Base-by-base conservation (phyloP, 192 early-diverging fungal genomes). In the Podochytrium sp. region DNA sequence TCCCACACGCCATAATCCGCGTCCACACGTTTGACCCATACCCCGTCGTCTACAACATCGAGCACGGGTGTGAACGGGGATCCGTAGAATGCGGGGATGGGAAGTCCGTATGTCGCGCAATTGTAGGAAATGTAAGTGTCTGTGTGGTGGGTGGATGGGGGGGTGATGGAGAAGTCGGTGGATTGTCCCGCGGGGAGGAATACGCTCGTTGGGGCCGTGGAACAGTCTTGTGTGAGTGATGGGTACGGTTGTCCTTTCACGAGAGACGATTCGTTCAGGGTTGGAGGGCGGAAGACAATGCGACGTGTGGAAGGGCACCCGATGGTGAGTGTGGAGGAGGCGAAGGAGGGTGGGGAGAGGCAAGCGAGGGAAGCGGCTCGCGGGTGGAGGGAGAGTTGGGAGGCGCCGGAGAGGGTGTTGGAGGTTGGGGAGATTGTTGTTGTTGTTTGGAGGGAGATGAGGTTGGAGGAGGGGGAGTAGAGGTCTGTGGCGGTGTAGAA, bases 1-100 rank as follows among this genome's bases (percentile, higher is more conserved):
- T 75, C 74, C 74, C 74, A 75, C 49, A 75, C 2, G 2, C 52
- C 74, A 58, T 67, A 7, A 38, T 75, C 40, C 27, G 52, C 74
- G 30, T 20, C 53, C 3, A 75, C 74, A 10, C 23, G 20, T 39
- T 58, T 75, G 10, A 66, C 55, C 40, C 55, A 65, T 1, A 67
- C 64, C 40, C 32, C 29, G 2, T 39, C 53, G 29, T 75, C 74
- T 32, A 30, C 52, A 33, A 75, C 30, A 42, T 75, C 62, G 55
- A 75, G 68, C 27, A 43, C 41, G 14, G 74, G 74, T 16, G 20
- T 6, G 58, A 75, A 75, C 38, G 50, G 33, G n/a, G 25, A 32
- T 2, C 74, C 74, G 32, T 75, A 75, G 29, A 29, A 75, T 33
- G 33, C 63, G 38, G 50, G 51, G 7, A 75, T 29, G 10, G 74